Evolutionary conservation across 2,329 filamentous ascomycete species (phyloP).

Genomic region (Claviceps maximensis): DNA sequence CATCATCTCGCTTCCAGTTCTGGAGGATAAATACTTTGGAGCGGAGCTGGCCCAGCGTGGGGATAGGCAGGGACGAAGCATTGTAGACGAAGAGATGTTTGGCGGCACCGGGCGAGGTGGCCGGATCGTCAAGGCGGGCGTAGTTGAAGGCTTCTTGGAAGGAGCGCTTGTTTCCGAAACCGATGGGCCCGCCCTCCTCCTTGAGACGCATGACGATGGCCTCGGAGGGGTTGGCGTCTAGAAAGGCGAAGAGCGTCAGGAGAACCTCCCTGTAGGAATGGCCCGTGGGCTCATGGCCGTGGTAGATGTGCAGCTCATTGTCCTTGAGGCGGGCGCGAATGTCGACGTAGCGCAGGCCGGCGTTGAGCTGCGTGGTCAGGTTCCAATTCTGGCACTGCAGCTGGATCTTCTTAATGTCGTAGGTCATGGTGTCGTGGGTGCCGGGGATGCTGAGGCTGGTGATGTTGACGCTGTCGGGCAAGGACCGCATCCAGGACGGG

Average conservation of each 20-base stretch:
- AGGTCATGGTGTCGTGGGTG: slow-evolving; percentile 41
- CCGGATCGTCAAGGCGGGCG: slow-evolving; percentile 22
- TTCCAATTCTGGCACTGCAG: slow-evolving; percentile 36
- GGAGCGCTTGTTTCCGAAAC: slow-evolving; percentile 20
- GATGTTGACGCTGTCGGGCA: slow-evolving; percentile 28
- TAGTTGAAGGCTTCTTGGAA: slow-evolving; percentile 33
- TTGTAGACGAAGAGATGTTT: slow-evolving; percentile 25
- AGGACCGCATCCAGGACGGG: slow-evolving; percentile 28
- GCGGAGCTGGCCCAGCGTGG: slow-evolving; percentile 31
- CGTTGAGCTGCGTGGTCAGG: slow-evolving; percentile 29
- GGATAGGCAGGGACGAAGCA: slow-evolving; percentile 18
- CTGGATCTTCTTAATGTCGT: slow-evolving; percentile 20
- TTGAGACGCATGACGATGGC: slow-evolving; percentile 37
- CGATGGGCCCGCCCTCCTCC: slow-evolving; percentile 29
- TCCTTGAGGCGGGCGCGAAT: slow-evolving; percentile 31
- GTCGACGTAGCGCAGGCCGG: slow-evolving; percentile 37
- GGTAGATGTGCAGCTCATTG: slow-evolving; percentile 32
- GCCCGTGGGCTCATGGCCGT: slow-evolving; percentile 31
- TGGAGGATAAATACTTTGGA: slow-evolving; percentile 34
- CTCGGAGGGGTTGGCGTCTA: slow-evolving; percentile 31
- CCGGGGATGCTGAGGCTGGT: slow-evolving; percentile 35
- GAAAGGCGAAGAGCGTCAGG: slow-evolving; percentile 29
- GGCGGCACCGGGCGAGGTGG: slow-evolving; percentile 21
- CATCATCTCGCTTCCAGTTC: slow-evolving; percentile 24
- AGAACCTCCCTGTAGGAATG: slow-evolving; percentile 30